A percentile compares a stretch with the other conserved stretches of the same genome.
Evolutionary conservation across 768 basidiomycete species (phyloP).

Genomic region (Lentinula sp.): DNA sequence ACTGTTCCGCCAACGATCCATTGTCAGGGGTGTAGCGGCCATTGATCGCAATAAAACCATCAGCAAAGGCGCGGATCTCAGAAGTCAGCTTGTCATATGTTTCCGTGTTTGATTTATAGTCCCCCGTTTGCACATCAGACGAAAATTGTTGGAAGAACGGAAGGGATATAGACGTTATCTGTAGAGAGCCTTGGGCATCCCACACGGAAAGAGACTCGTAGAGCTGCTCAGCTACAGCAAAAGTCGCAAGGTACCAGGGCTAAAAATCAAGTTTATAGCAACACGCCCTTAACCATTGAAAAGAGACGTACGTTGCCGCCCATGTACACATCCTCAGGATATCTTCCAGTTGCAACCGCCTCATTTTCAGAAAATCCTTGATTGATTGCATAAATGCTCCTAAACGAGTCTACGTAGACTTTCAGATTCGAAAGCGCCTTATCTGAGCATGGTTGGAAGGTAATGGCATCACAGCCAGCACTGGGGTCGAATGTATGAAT

Average conservation of each 20-base stretch:
- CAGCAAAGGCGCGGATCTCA: constrained; percentile 51
- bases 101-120: constrained; percentile 39
- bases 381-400: constrained; percentile 63
- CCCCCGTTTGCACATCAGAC: constrained; percentile 42
- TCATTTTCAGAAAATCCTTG: constrained; percentile 41
- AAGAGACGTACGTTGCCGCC: constrained; percentile 51
- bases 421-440: constrained; percentile 67
- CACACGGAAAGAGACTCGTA: constrained; percentile 69
- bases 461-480: constrained; percentile 66
- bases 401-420: constrained; percentile 69
- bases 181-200: constrained; percentile 43
- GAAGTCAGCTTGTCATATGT: constrained; percentile 44
- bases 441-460: constrained; percentile 83
- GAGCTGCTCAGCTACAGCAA: constrained; percentile 74
- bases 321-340: constrained; percentile 68
- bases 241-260: constrained; percentile 74
- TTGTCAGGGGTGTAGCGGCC: constrained; percentile 56
- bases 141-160: constrained; percentile 65
- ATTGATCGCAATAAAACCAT: constrained; percentile 54
- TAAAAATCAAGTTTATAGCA: constrained; percentile 15
- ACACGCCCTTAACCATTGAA: background rate
- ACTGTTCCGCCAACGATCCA: constrained; percentile 66
- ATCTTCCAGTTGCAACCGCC: constrained; percentile 70
- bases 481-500: constrained; percentile 70
- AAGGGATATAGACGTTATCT: constrained; percentile 56